Percentiles rank a stretch among this genome's conserved stretches.
Conservation (phyloP, 2,329 filamentous ascomycete species). For the Pseudocercospora crystallina region DNA sequence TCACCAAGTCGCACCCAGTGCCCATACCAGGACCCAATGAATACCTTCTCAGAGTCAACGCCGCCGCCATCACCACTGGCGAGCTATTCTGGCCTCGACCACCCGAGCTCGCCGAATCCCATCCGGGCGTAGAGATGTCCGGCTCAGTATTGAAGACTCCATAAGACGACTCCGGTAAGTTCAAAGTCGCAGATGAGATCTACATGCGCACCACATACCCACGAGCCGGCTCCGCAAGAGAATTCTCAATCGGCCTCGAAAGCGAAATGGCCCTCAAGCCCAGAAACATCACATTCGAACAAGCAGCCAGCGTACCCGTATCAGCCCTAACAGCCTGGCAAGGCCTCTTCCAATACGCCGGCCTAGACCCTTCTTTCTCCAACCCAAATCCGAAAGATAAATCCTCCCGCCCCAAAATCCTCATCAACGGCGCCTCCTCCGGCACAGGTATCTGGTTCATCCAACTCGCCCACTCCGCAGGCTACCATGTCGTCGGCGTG, state of each 20-base stretch:
- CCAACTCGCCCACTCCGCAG: slow-evolving; percentile 62
- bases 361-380: slow-evolving; percentile 29
- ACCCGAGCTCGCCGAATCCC: neutral
- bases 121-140: slow-evolving; percentile 1
- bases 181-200: neutral
- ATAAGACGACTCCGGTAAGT: neutral
- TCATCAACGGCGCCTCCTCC: slow-evolving; percentile 65
- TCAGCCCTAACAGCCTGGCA: slow-evolving; percentile 43
- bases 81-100: slow-evolving; percentile 2
- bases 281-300: slow-evolving; percentile 35
- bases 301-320: slow-evolving; percentile 39
- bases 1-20: neutral
- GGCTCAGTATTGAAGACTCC: neutral
- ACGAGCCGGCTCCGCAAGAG: neutral
- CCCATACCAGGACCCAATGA: neutral
- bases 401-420: slow-evolving; percentile 49
- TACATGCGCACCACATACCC: slow-evolving; percentile 1
- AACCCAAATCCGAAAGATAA: slow-evolving; percentile 31
- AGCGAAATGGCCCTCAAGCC: slow-evolving; percentile 11
- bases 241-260: slow-evolving; percentile 2
- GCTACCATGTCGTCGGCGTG: slow-evolving; percentile 58
- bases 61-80: neutral
- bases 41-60: slow-evolving; percentile 1
- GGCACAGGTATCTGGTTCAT: slow-evolving; percentile 61
- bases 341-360: slow-evolving; percentile 7